Conservation (phyloP, 805 yeast genomes). For the Cyberlindnera xylosilytica region DNA sequence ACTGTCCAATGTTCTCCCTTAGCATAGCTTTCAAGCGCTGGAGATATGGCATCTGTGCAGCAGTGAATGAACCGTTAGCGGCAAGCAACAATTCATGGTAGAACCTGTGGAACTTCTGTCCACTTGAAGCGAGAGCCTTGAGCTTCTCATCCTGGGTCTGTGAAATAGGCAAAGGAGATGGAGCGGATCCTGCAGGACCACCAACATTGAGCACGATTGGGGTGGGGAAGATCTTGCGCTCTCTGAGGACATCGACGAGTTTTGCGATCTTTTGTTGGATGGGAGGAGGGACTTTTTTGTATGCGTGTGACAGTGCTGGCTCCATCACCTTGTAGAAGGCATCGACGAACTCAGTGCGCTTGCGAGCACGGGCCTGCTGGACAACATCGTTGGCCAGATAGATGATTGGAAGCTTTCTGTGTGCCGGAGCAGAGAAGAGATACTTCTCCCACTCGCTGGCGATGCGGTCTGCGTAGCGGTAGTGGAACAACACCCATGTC, state of each 20-base stretch:
- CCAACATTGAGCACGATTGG: slow-evolving; percentile 15
- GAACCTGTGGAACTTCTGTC: slow-evolving; percentile 18
- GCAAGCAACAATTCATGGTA: slow-evolving; percentile 21
- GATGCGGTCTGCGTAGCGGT: slow-evolving; percentile 50
- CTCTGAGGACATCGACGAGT: slow-evolving; percentile 55
- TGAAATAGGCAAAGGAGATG: neutral
- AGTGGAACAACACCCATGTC: slow-evolving; percentile 71
- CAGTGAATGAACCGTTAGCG: slow-evolving; percentile 18
- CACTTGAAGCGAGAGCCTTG: slow-evolving; percentile 9
- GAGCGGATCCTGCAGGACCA: slow-evolving; percentile 3
- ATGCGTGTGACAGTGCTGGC: slow-evolving; percentile 32
- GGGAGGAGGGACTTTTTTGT: slow-evolving; percentile 15
- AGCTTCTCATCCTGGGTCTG: slow-evolving; percentile 13
- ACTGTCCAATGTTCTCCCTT: slow-evolving; percentile 15
- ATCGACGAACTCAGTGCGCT: slow-evolving; percentile 52
- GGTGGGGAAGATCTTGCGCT: slow-evolving; percentile 42
- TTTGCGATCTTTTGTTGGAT: slow-evolving; percentile 40
- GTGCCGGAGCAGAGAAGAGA: slow-evolving; percentile 31
- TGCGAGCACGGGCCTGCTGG: slow-evolving; percentile 68
- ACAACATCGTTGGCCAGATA: slow-evolving; percentile 80
- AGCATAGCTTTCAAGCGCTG: slow-evolving; percentile 9
- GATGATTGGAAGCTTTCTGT: slow-evolving; percentile 52
- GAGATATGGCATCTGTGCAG: slow-evolving; percentile 8
- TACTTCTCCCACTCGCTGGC: slow-evolving; percentile 52
- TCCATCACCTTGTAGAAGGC: slow-evolving; percentile 55